Evolutionary conservation across 139 green algal species (phyloP).

Genomic region (Volvox reticuliferus): DNA sequence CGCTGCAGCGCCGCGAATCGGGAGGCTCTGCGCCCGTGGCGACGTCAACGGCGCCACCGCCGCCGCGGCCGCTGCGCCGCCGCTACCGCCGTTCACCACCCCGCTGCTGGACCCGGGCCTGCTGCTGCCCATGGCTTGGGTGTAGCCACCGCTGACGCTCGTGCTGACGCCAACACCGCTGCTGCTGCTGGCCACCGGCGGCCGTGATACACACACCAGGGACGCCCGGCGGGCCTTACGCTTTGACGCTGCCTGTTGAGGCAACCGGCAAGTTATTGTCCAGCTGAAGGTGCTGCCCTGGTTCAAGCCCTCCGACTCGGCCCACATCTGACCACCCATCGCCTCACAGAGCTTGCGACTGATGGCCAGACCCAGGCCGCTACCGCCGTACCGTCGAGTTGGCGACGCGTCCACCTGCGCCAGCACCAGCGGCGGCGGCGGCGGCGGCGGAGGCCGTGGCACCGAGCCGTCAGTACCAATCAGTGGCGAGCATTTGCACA

Average conservation of each 20-base stretch:
- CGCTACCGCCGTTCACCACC: background rate
- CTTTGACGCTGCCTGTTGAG: slow-evolving; percentile 11
- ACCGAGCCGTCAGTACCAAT: too few species aligned
- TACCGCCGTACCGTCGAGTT: slow-evolving; percentile 82
- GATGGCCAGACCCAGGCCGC: slow-evolving; percentile 90
- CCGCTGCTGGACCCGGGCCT: background rate
- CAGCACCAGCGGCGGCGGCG: too few species aligned
- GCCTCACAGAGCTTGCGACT: slow-evolving; percentile 80
- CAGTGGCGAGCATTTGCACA: too few species aligned
- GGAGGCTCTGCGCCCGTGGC: background rate
- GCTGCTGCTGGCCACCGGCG: background rate
- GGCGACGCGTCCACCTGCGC: slow-evolving; percentile 54
- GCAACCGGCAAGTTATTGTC: slow-evolving; percentile 46
- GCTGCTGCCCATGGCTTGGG: background rate
- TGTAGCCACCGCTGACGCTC: background rate
- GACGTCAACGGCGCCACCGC: background rate
- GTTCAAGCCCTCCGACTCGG: slow-evolving; percentile 66
- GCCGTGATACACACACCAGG: slow-evolving; percentile 13
- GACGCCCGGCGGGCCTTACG: background rate
- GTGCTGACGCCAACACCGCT: background rate
- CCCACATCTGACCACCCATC: slow-evolving; percentile 83
- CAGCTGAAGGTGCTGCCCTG: slow-evolving; percentile 74
- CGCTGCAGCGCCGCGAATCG: background rate
- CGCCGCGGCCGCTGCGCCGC: background rate
- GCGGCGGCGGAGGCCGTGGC: too few species aligned